Evolutionary conservation across 768 basidiomycete species (phyloP).

Genomic region (Naganishia kalamii): DNA sequence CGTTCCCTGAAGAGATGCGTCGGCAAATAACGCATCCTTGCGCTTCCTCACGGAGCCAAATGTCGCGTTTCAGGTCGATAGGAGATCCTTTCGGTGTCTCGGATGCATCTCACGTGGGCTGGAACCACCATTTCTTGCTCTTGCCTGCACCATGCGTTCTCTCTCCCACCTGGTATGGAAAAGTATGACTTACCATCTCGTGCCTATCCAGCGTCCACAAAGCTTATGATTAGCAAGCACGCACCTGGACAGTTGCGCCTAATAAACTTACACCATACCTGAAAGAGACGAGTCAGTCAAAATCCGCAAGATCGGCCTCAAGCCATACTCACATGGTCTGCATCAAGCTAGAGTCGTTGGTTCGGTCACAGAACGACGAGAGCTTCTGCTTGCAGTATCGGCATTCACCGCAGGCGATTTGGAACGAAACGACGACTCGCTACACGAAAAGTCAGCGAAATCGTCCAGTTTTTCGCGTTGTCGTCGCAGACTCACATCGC

Average conservation of each 20-base stretch:
- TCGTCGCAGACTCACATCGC: constrained; percentile 48
- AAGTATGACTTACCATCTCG: constrained; percentile 7
- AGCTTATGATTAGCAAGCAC: not conserved
- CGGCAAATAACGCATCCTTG: too few species aligned
- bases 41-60: too few species aligned
- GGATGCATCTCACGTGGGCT: too few species aligned
- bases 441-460: not conserved
- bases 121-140: too few species aligned
- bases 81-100: too few species aligned
- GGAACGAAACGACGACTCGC: constrained; percentile 71
- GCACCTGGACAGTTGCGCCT: too few species aligned
- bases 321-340: constrained; percentile 21
- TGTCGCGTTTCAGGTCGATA: too few species aligned
- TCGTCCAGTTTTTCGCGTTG: not conserved
- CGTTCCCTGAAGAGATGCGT: too few species aligned
- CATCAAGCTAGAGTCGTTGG: constrained; percentile 58
- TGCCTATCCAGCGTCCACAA: not conserved
- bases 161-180: too few species aligned
- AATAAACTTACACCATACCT: constrained; percentile 53
- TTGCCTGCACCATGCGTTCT: too few species aligned
- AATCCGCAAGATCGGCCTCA: not conserved
- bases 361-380: constrained; percentile 67
- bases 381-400: constrained; percentile 66
- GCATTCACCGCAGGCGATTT: constrained; percentile 67
- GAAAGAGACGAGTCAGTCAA: constrained; percentile 48